Conservation (phyloP, 208 protist genomes). For the Tritrichomonas foetus region DNA sequence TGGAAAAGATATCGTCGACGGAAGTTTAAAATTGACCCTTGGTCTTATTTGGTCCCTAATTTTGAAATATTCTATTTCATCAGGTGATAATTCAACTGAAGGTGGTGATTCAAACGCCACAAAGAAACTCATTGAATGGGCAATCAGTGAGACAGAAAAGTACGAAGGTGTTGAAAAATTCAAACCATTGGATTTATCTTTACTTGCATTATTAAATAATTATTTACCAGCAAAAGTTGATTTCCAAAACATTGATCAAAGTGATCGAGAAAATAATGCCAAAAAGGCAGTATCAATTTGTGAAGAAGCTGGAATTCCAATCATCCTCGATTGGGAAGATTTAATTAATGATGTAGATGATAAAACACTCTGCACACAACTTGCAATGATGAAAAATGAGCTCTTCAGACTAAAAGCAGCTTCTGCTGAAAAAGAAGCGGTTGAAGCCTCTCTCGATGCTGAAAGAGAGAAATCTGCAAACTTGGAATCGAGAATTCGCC, state of each 20-base stretch:
- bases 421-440: too few species aligned
- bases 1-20: neutral
- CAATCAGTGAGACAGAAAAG: neutral
- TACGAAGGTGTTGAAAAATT: neutral
- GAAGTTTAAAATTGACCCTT: neutral
- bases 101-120: neutral
- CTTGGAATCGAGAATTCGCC: too few species aligned
- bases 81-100: neutral
- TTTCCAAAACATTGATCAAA: neutral
- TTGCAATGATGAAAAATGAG: too few species aligned
- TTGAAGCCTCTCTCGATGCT: too few species aligned
- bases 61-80: neutral
- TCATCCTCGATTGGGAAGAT: neutral
- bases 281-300: neutral
- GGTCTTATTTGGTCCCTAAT: neutral
- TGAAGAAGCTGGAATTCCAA: neutral
- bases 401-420: too few species aligned
- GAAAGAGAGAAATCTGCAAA: too few species aligned
- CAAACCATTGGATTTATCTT: neutral
- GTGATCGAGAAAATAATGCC: neutral
- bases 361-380: too few species aligned
- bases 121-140: neutral
- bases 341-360: neutral
- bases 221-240: neutral
- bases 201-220: neutral